phyloP scores from a whole-genome alignment of 148 eudicot species.

The Fagopyrum esculentum region DNA sequence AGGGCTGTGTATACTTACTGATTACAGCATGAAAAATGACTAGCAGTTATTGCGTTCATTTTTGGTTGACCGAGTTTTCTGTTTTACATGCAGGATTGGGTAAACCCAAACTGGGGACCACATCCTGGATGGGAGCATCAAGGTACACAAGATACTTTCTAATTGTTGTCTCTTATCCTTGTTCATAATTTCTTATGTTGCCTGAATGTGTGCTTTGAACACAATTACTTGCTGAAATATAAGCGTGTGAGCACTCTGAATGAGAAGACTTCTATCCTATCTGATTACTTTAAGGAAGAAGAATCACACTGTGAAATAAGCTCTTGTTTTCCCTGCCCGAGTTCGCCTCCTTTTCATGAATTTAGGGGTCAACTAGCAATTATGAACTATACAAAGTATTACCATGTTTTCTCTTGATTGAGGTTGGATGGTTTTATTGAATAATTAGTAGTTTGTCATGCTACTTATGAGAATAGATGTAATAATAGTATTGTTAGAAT shows the following conservation, averaged over 20 bases:
- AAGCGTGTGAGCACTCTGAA: not conserved
- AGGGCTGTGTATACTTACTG: not conserved
- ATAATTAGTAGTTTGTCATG: not conserved
- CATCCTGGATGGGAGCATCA: constrained; percentile 62
- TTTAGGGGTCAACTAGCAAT: not conserved
- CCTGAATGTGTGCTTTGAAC: not conserved
- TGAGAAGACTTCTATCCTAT: not conserved
- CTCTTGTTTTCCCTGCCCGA: not conserved
- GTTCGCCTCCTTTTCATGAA: not conserved
- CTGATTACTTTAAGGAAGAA: not conserved
- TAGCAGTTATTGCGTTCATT: not conserved
- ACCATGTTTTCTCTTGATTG: not conserved
- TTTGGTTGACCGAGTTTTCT: constrained; percentile 3
- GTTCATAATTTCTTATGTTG: not conserved
- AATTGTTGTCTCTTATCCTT: not conserved
- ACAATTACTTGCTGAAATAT: not conserved
- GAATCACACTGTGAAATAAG: not conserved
- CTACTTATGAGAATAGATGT: not conserved
- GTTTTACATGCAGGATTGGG: constrained; percentile 57
- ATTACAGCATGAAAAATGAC: not conserved
- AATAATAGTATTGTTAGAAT: not conserved
- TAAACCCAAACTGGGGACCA: constrained; percentile 51
- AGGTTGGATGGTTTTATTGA: not conserved
- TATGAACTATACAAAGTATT: not conserved
- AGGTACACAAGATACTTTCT: constrained; percentile 31